Base-by-base conservation (phyloP, 148 eudicot genomes). In the Persicaria tinctoria region DNA sequence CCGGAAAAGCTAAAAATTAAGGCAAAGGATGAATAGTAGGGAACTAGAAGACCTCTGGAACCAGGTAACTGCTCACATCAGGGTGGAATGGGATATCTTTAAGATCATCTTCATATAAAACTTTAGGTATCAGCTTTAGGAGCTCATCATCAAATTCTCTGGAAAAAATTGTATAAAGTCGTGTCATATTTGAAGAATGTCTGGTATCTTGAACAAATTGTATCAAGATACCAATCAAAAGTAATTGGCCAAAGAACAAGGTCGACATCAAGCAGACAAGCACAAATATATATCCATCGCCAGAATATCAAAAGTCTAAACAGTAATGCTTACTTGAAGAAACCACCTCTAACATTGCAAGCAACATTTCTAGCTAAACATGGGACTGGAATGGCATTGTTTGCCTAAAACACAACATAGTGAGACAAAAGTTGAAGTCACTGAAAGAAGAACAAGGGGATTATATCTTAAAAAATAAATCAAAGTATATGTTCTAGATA, bases 351-450 rank as follows among this genome's bases (percentile, higher is more conserved):
- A 51, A 96, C 99, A 79, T 92, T 92, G 88, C 99, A 96, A 18
- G 97, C 97, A 76, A 96, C 97, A 82, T 92, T 96, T 84, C 99
- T 86, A 54, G 97, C 99, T 79, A 96, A 94, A 83, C 97, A 90
- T 63, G 92, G 87, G 73, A 96, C 93, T 62, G 99, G 97, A 72
- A 90, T 86, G 41, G 91, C 80, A 84, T 88, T 89, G 79, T 85
- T 92, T 77, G 88, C 97, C 99, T 96, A 80, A 79, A 84, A 75
- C 32, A 79, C 70, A 23, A 48, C 74, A 48, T 49, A 14, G 7
- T 54, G 47, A 73, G n/a, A 73, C 11, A 47, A 63, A 32, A 63
- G 45, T 27, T 63, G 68, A 63, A 63, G 44, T 27, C 68, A 9
- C 16, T 63, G 68, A 71, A 16, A 5, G 41, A 71, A 46, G 74